Evolutionary conservation across 768 basidiomycete genomes (phyloP), one percentile per base, ranked within the genome.

Genomic region (Xerocomellus amylosporus): DNA sequence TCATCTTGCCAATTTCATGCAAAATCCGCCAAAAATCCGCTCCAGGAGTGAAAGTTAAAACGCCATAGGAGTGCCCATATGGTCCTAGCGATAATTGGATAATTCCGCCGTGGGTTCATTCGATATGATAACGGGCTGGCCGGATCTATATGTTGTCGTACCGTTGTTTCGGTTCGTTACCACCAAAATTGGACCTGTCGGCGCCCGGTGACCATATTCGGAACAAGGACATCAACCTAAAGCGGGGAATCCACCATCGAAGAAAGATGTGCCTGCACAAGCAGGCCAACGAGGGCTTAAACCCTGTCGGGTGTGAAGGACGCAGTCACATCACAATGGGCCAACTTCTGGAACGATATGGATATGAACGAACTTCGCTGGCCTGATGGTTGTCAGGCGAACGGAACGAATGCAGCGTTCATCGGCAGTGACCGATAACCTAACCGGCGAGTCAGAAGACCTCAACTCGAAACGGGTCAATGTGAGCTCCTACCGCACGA

Each of bases 121-220:
- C 15, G 39, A 40, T n/a, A 15, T 37, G 64, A 59, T 62, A 59
- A 62, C 43, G 46, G 44, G 31, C 20, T 40, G 20, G 39, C 40
- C 51, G 55, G 55, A 59, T 46, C 60, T 52, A 57, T 62, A 55
- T 62, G 56, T 55, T 15, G 24, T 60, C 49, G 44, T 65, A 58
- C 66, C 66, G 24, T 39, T 59, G n/a, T 57, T 33, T 55, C 53
- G 66, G 66, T 58, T 58, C 66, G 59, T 64, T 51, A 46, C 56
- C 43, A 30, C 59, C 51, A 19, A 14, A 46, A 19, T 19, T 34
- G 9, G 52, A 15, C 14, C 44, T 42, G 37, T 41, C 41, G 53
- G 54, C 51, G 37, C 34, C 44, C 63, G 42, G 14, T 19, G 36
- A 22, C 58, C 54, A 46, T 36, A 54, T 45, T 4, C 39, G 51